phyloP scores from a whole-genome alignment of 768 basidiomycete species.

The Mrakia hoshinonis region DNA sequence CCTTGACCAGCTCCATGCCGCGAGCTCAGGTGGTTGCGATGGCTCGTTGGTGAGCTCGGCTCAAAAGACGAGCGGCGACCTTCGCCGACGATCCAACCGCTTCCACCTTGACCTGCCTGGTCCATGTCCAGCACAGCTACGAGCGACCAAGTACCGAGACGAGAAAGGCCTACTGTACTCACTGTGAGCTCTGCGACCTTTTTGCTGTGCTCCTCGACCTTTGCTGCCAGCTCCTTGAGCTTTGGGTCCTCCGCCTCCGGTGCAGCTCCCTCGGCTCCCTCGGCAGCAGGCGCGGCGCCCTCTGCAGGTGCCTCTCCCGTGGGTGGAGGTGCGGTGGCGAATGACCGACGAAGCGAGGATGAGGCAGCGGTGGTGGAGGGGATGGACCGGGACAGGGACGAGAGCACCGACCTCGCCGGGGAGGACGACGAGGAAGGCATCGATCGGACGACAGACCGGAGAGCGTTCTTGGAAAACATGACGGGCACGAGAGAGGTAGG shows the following conservation, averaged over 20 bases:
- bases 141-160: neutral
- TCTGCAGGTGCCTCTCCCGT: constrained; percentile 3
- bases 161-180: constrained; percentile 34
- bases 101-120: neutral
- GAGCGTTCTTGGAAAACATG: constrained; percentile 14
- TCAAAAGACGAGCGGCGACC: too few species aligned
- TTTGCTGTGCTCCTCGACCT: constrained; percentile 53
- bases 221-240: constrained; percentile 60
- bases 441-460: constrained; percentile 22
- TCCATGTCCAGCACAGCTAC: neutral
- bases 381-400: constrained; percentile 14
- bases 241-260: constrained; percentile 34
- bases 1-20: too few species aligned
- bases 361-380: neutral
- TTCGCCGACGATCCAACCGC: too few species aligned
- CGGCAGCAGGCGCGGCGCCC: constrained; percentile 23
- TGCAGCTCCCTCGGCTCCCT: constrained; percentile 16
- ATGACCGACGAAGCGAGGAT: neutral
- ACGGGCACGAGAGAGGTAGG: neutral
- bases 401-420: constrained; percentile 28
- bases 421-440: constrained; percentile 28
- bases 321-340: constrained; percentile 7
- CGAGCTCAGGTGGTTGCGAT: too few species aligned
- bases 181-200: constrained; percentile 71
- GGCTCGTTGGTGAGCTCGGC: too few species aligned